phyloP scores from a whole-genome alignment of 805 yeast species.

The Kockiozyma suomiensis region DNA sequence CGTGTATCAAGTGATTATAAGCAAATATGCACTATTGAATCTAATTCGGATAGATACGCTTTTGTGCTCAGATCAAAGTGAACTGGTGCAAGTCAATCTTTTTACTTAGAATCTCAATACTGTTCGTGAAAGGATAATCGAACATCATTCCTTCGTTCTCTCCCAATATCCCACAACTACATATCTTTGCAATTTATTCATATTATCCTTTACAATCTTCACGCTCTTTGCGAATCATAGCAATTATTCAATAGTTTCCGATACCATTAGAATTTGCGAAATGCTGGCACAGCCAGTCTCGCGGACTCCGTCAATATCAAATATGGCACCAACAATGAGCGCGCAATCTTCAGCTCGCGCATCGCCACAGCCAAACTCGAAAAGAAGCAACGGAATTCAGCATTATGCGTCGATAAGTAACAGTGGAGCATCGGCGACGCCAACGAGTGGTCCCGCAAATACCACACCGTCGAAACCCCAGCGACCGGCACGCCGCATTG shows the following conservation, averaged over 20 bases:
- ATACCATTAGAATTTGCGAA: background rate
- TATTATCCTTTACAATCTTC: background rate
- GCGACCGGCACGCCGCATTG: conserved; percentile 49
- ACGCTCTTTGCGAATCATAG: too few relatives aligned
- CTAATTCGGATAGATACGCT: background rate
- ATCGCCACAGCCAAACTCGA: conserved; percentile 26
- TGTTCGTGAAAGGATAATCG: background rate
- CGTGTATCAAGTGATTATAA: too few relatives aligned
- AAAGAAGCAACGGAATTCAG: conserved; percentile 5
- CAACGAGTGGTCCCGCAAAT: background rate
- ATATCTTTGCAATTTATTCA: background rate
- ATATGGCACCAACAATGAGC: conserved; percentile 12
- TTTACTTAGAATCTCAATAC: background rate
- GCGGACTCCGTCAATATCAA: conserved; percentile 12
- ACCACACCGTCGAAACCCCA: conserved; percentile 33
- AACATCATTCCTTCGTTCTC: conserved; percentile 1
- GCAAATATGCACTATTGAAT: background rate
- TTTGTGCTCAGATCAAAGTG: background rate
- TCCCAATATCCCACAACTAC: background rate
- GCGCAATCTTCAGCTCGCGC: conserved; percentile 22
- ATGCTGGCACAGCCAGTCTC: conserved; percentile 16
- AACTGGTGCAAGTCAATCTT: too few relatives aligned
- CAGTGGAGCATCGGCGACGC: background rate
- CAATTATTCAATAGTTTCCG: too few relatives aligned
- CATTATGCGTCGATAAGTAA: conserved; percentile 1